A percentile compares a stretch with the other conserved stretches of the same genome.
phyloP scores from a whole-genome alignment of 2,329 filamentous ascomycete species.

The Berkeleyomyces rouxiae region DNA sequence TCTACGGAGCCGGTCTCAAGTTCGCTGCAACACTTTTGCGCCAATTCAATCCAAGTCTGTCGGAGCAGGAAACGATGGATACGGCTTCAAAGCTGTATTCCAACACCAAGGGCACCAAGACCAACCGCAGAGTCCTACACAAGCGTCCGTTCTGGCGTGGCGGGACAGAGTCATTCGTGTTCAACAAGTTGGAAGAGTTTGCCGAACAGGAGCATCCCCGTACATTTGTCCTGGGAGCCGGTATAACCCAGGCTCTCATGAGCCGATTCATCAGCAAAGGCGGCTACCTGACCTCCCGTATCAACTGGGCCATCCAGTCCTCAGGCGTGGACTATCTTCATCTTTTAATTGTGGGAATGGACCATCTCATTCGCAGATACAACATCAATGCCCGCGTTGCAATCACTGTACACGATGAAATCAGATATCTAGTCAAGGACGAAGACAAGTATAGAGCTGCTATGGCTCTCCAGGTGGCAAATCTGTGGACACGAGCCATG shows the following conservation, averaged over 20 bases:
- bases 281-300: slow-evolving; percentile 85
- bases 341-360: slow-evolving; percentile 83
- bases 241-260: slow-evolving; percentile 92
- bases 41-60: slow-evolving; percentile 79
- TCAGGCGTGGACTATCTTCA: slow-evolving; percentile 95
- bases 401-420: slow-evolving; percentile 95
- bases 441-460: slow-evolving; percentile 77
- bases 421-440: slow-evolving; percentile 76
- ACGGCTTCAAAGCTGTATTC: slow-evolving; percentile 70
- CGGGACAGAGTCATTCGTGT: slow-evolving; percentile 92
- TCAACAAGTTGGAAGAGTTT: slow-evolving; percentile 96
- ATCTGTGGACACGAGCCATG: slow-evolving; percentile 94
- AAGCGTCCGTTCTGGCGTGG: slow-evolving; percentile 82
- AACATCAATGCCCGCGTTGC: slow-evolving; percentile 72
- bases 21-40: slow-evolving; percentile 80
- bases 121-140: slow-evolving; percentile 52
- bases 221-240: slow-evolving; percentile 83
- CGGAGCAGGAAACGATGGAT: slow-evolving; percentile 58
- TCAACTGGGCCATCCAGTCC: slow-evolving; percentile 98
- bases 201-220: slow-evolving; percentile 82
- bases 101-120: slow-evolving; percentile 81
- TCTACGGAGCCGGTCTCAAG: slow-evolving; percentile 91
- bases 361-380: slow-evolving; percentile 74
- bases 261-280: slow-evolving; percentile 72
- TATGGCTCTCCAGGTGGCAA: slow-evolving; percentile 84